phyloP scores from a whole-genome alignment of 1,284 basidiomycete species.

The Puccinia coronata region DNA sequence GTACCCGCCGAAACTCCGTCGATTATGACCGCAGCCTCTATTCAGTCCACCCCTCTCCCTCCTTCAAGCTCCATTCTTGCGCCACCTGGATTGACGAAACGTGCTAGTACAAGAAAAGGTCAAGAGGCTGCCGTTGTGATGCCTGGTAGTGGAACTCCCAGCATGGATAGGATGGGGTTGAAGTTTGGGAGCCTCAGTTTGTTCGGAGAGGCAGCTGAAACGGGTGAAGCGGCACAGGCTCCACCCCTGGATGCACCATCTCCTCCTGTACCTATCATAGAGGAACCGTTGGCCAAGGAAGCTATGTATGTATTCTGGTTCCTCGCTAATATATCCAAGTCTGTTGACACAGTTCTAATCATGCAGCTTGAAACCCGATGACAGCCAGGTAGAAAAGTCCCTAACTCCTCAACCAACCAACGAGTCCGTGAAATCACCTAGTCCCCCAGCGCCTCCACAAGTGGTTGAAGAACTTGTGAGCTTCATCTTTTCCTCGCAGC shows the following conservation, averaged over 20 bases:
- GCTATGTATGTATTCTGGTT: constrained; percentile 13
- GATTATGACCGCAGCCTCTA: not conserved
- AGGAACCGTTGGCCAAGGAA: constrained; percentile 20
- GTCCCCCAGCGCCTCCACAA: constrained; percentile 27
- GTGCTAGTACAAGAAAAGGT: constrained; percentile 40
- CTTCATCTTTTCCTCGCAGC: not conserved
- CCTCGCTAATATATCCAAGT: not conserved
- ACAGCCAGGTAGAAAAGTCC: constrained; percentile 16
- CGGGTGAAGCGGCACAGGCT: constrained; percentile 13
- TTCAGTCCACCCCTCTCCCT: constrained; percentile 18
- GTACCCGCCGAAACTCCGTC: constrained; percentile 29
- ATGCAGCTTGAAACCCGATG: constrained; percentile 39
- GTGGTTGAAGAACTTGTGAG: constrained; percentile 39
- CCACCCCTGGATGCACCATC: constrained; percentile 35
- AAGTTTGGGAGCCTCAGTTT: constrained; percentile 47
- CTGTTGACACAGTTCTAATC: not conserved
- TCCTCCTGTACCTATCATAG: constrained; percentile 31
- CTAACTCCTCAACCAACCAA: constrained; percentile 23
- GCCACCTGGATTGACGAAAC: constrained; percentile 45
- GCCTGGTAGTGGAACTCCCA: constrained; percentile 49
- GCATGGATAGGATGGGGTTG: constrained; percentile 42
- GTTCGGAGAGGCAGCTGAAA: constrained; percentile 37
- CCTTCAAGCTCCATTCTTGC: constrained; percentile 24
- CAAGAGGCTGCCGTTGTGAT: constrained; percentile 50
- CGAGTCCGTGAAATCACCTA: constrained; percentile 29